Conservation (phyloP, 768 basidiomycete genomes). For the Sarcodon aspratus region DNA sequence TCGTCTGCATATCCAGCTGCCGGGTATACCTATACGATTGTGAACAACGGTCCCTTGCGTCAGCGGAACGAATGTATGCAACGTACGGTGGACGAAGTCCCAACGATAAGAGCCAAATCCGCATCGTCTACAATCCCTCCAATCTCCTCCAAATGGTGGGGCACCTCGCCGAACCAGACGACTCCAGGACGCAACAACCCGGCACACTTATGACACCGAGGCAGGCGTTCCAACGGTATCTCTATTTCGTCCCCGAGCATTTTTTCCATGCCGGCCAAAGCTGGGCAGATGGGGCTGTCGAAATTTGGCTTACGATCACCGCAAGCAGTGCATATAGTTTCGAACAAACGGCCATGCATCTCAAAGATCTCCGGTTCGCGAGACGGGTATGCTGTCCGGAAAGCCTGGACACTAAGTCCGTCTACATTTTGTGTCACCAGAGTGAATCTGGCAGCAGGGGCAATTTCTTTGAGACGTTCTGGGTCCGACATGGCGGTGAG, state of each 20-base stretch:
- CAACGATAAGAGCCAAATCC: constrained; percentile 26
- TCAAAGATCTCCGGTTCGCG: constrained; percentile 22
- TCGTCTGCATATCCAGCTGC: constrained; percentile 18
- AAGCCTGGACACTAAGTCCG: constrained; percentile 31
- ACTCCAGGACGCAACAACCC: constrained; percentile 25
- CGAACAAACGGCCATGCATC: constrained; percentile 54
- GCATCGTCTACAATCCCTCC: constrained; percentile 14
- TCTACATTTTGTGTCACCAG: constrained; percentile 59
- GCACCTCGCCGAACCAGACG: constrained; percentile 31
- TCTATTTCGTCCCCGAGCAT: constrained; percentile 19
- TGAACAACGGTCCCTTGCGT: not conserved
- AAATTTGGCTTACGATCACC: constrained; percentile 26
- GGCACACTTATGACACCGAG: constrained; percentile 19
- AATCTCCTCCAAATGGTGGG: constrained; percentile 17
- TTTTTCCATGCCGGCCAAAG: constrained; percentile 10
- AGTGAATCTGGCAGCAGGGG: constrained; percentile 31
- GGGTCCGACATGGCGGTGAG: constrained; percentile 36
- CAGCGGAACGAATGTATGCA: not conserved
- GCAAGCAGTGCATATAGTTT: constrained; percentile 36
- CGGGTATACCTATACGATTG: constrained; percentile 17
- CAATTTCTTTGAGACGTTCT: constrained; percentile 21
- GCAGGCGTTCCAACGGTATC: constrained; percentile 16
- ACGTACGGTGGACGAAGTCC: constrained; percentile 26
- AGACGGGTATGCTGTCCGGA: constrained; percentile 12
- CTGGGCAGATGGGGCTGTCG: constrained; percentile 9